Evolutionary conservation across 805 yeast genomes (phyloP).

Genomic region (Kodamaea restingae): DNA sequence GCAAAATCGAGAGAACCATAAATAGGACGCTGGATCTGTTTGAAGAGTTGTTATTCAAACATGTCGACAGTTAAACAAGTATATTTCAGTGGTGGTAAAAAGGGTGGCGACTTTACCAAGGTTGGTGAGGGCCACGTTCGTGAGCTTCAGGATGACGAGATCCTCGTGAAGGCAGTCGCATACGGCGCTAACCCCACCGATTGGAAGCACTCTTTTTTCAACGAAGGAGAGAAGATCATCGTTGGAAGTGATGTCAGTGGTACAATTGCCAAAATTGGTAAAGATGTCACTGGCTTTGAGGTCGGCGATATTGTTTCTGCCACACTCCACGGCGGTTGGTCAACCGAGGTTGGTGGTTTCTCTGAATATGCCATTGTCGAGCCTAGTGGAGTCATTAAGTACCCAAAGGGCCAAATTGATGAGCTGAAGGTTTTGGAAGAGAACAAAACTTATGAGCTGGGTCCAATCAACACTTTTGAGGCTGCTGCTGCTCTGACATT

Average conservation of each 20-base stretch:
- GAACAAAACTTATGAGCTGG: slow-evolving; percentile 23
- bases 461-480: slow-evolving; percentile 48
- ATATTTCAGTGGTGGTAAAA: slow-evolving; percentile 2
- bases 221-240: slow-evolving; percentile 40
- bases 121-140: slow-evolving; percentile 29
- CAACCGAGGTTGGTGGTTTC: slow-evolving; percentile 53
- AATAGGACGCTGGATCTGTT: too few species aligned
- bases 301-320: slow-evolving; percentile 51
- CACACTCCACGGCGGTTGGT: slow-evolving; percentile 51
- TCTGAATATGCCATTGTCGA: slow-evolving; percentile 47
- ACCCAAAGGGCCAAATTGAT: slow-evolving; percentile 16
- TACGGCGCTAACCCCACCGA: slow-evolving; percentile 68
- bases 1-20: too few species aligned
- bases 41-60: too few species aligned
- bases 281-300: slow-evolving; percentile 29
- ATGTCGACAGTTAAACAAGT: slow-evolving; percentile 6
- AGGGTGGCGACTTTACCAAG: slow-evolving; percentile 11
- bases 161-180: slow-evolving; percentile 50
- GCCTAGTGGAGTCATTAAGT: slow-evolving; percentile 34
- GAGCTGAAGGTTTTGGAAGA: slow-evolving; percentile 4
- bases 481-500: slow-evolving; percentile 61
- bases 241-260: slow-evolving; percentile 64
- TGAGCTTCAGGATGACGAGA: slow-evolving; percentile 29
- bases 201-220: slow-evolving; percentile 51
- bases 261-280: slow-evolving; percentile 48